Conservation (phyloP, 1,139 yeast species). For the Suhomyces panamericanus region DNA sequence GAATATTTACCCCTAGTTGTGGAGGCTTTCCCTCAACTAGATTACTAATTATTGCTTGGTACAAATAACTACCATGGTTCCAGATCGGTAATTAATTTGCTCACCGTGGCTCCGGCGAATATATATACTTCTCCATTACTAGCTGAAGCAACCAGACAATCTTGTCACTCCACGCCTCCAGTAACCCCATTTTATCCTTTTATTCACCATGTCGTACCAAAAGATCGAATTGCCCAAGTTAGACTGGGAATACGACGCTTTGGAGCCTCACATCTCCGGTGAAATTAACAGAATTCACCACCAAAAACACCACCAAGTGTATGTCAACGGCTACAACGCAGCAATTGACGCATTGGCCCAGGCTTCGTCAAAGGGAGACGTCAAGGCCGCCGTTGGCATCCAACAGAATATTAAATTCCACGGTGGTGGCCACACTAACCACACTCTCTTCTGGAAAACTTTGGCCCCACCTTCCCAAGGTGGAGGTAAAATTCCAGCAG, state of each 20-base stretch:
- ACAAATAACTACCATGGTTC: conserved; percentile 9
- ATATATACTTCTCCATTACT: not conserved
- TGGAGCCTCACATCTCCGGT: conserved; percentile 46
- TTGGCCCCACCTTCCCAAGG: conserved; percentile 42
- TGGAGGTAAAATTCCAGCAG: conserved; percentile 43
- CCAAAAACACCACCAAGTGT: conserved; percentile 45
- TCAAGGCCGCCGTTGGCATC: conserved; percentile 36
- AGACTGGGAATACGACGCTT: conserved; percentile 43
- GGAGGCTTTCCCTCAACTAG: not conserved
- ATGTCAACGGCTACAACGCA: conserved; percentile 43
- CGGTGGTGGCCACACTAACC: conserved; percentile 49
- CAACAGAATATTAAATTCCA: conserved; percentile 44
- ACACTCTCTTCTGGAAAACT: conserved; percentile 46
- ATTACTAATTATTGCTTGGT: not conserved
- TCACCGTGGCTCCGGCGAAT: conserved; percentile 1
- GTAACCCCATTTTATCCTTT: no score
- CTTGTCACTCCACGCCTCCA: no score
- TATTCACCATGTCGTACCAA: conserved; percentile 10
- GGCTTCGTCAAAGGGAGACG: conserved; percentile 40
- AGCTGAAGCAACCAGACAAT: not conserved
- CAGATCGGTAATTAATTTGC: conserved; percentile 8
- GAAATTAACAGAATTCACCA: conserved; percentile 44
- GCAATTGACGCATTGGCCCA: conserved; percentile 39
- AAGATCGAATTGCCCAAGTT: conserved; percentile 35
- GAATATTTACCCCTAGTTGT: not conserved